Percentiles rank a stretch among this genome's conserved stretches.
These are phyloP conservation scores for Singerocomus inundabilis DNA, from an alignment of 1,284 basidiomycete species.

Conservation along the genomic window DNA sequence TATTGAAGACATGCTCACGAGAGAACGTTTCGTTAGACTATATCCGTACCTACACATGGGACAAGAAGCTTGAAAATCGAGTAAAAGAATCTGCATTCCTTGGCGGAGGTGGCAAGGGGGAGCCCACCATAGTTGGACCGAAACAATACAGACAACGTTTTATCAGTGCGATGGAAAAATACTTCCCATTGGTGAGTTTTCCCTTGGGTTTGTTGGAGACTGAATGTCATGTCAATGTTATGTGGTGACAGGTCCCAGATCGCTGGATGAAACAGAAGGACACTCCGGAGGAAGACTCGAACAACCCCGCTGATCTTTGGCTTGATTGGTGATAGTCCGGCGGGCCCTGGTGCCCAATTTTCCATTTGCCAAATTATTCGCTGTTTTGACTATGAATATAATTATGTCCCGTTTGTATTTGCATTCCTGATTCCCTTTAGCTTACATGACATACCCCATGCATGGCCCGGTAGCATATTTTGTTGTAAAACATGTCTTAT, in stretches of 20 bases:
- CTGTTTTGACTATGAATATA: no score
- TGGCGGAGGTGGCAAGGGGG: conserved; percentile 76
- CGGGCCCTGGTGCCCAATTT: neutral
- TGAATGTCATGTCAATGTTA: conserved; percentile 6
- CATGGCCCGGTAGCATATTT: conserved; percentile 18
- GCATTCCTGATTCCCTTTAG: conserved; percentile 16
- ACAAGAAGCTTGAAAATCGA: conserved; percentile 97
- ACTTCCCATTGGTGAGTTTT: conserved; percentile 74
- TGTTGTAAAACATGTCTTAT: conserved; percentile 15
- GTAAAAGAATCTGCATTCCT: conserved; percentile 94
- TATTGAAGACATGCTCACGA: conserved; percentile 2
- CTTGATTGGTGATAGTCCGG: conserved; percentile 45
- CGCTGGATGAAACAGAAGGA: conserved; percentile 86
- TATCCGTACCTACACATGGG: conserved; percentile 94
- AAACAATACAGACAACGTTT: conserved; percentile 87
- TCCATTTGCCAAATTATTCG: neutral
- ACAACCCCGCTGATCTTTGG: conserved; percentile 49
- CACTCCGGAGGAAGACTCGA: conserved; percentile 68
- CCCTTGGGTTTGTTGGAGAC: neutral
- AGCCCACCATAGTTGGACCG: conserved; percentile 90
- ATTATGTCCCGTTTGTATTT: neutral
- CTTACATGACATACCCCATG: conserved; percentile 21
- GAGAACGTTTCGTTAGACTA: conserved; percentile 59
- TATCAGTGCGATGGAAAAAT: conserved; percentile 88
- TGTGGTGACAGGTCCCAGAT: conserved; percentile 62